Evolutionary conservation across 2,329 filamentous ascomycete species (phyloP), one percentile per base, ranked within the genome.

Genomic region (Colletotrichum tanaceti): DNA sequence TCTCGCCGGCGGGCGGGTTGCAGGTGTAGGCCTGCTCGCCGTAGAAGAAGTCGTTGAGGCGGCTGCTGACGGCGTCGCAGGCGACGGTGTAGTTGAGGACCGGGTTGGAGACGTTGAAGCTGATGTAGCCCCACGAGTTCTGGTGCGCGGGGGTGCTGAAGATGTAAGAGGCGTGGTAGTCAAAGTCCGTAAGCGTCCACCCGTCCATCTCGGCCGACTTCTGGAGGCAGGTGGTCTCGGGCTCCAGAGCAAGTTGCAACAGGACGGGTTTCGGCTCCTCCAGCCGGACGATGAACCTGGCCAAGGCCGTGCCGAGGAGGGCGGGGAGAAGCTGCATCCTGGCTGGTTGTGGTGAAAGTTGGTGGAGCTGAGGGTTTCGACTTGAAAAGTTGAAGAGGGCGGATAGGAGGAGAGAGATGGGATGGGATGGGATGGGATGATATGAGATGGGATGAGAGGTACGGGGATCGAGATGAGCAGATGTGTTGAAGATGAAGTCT

Each of bases 141-240:
- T 86, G 83, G 76, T 87, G 85, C 4, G 85, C 78, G 0, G 85
- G 85, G 2, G 83, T 86, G 18, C 78, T 79, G 78, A 85, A 86
- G 73, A 78, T 75, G 74, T 83, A 85, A 13, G 77, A 80, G n/a
- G 81, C 80, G 74, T 84, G 80, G 78, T 79, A 87, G 74, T 82
- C 79, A 68, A 87, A 84, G 74, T 77, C 73, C 53, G 77, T 71
- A 50, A 86, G 72, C 0, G 74, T 75, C 83, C 84, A 87, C 10
- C 69, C 52, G 9, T 39, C 54, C 55, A 75, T 57, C 38, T 68
- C 59, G 43, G 58, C 59, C 9, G 75, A 75, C 53, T 65, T 63
- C 32, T 60, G 64, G 46, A 57, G 59, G 57, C 55, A 68, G n/a
- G 49, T 47, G 10, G 43, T 35, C 46, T 58, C 32, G 32, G 9